Evolutionary conservation across 345 rosid species (phyloP), one percentile per base, ranked within the genome.

Genomic region (Erucastrum elatum): DNA sequence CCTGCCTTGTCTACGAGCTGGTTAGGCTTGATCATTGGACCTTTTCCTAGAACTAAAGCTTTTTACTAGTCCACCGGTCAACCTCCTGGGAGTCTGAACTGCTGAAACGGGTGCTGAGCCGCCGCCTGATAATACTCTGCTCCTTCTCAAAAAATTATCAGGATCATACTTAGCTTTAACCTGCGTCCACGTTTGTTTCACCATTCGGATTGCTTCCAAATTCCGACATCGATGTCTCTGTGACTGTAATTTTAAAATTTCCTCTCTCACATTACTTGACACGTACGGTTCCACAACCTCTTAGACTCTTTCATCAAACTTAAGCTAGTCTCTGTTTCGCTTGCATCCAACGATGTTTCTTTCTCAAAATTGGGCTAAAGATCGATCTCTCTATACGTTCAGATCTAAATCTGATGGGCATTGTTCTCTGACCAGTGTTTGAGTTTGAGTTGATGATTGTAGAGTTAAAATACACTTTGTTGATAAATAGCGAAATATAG

Each of bases 41-140:
- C 96, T 84, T 58, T 94, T 87, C 81, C 98, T 84, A 26, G 92
- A 86, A 79, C 97, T 95, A 25, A 97, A 90, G 80, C 96, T 95
- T 82, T 94, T 87, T 1, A 80, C 76, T 6, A 70, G 64, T 41
- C 61, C 84, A 75, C 35, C 10, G 9, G 25, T 64, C 11, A 96
- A 90, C 76, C 89, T 83, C 82, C 85, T 90, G 62, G 82, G 83
- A 82, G 85, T 90, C 82, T 83, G 82, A 8, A 90, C 75, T 68
- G 85, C 84, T 25, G 79, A 78, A 70, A 80, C 86, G 60, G 73
- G 68, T 56, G 53, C 77, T 12, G 77, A 78, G 49, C 46, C 67
- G 27, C 26, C 26, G 67, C 41, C 35, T n/a, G 67, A 64, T 86
- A 27, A 82, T 79, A 31, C 84, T 79, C 78, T 82, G 84, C 58